Conservation (phyloP, 768 basidiomycete genomes). For the Termitomyces sp. region DNA sequence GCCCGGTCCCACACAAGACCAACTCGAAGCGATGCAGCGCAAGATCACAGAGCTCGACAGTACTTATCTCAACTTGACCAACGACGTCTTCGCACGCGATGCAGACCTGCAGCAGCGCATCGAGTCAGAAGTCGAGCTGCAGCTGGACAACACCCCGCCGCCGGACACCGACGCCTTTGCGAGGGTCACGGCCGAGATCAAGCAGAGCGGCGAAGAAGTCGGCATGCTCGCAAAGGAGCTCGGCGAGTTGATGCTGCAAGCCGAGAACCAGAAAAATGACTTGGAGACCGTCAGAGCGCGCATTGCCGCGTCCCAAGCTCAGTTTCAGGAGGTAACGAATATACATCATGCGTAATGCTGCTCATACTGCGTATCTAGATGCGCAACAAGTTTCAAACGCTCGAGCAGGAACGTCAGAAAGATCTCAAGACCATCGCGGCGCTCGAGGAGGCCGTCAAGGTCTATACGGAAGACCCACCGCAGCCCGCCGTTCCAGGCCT, state of each 20-base stretch:
- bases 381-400: slow-evolving; percentile 14
- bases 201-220: slow-evolving; percentile 15
- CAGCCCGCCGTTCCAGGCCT: slow-evolving; percentile 12
- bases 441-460: slow-evolving; percentile 18
- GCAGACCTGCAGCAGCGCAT: slow-evolving; percentile 15
- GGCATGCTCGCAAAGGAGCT: slow-evolving; percentile 15
- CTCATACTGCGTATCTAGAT: slow-evolving; percentile 10
- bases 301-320: slow-evolving; percentile 6
- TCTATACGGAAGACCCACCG: slow-evolving; percentile 14
- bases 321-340: slow-evolving; percentile 6
- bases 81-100: slow-evolving; percentile 16
- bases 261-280: slow-evolving; percentile 6
- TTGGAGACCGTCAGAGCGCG: not conserved
- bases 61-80: slow-evolving; percentile 11
- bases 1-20: slow-evolving; percentile 1
- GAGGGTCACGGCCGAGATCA: slow-evolving; percentile 11
- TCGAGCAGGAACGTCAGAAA: slow-evolving; percentile 10
- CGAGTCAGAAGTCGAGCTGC: slow-evolving; percentile 14
- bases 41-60: not conserved
- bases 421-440: slow-evolving; percentile 18
- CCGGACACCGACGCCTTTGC: not conserved
- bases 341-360: no score
- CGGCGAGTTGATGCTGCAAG: slow-evolving; percentile 12
- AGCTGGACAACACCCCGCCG: slow-evolving; percentile 4
- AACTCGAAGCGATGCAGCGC: not conserved